These are phyloP conservation scores for Cenchrus purpureus DNA, from an alignment of 176 grass and related monocot species.

Conservation along the genomic window DNA sequence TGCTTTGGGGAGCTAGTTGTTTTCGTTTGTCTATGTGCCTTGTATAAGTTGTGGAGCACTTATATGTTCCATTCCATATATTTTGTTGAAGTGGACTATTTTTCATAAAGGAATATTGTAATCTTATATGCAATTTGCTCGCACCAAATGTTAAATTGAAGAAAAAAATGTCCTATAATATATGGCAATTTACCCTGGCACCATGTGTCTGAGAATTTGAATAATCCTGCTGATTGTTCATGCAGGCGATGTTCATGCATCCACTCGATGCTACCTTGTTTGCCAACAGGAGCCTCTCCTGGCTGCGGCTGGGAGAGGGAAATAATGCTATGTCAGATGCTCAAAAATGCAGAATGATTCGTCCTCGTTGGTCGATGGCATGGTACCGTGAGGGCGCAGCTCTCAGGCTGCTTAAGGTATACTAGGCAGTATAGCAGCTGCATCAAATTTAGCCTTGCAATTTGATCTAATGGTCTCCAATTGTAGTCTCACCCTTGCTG, in stretches of 20 bases:
- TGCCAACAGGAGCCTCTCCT: conserved; percentile 27
- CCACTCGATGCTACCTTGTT: conserved; percentile 23
- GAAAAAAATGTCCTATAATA: not conserved
- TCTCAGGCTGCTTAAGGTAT: not conserved
- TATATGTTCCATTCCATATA: not conserved
- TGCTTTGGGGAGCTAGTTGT: not conserved
- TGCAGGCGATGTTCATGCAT: not conserved
- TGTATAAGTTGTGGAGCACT: not conserved
- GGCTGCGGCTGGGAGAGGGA: not conserved
- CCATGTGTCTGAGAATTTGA: not conserved
- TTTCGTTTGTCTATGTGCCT: not conserved
- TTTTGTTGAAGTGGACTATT: too few species aligned
- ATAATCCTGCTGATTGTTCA: not conserved
- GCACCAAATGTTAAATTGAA: not conserved
- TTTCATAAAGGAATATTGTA: not conserved
- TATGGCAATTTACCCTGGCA: not conserved
- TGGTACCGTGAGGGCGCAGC: conserved; percentile 1
- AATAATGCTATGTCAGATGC: conserved; percentile 6
- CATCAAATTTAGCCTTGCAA: not conserved
- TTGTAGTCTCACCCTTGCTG: not conserved
- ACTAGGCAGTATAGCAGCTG: not conserved
- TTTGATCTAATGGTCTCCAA: not conserved
- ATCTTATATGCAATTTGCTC: not conserved
- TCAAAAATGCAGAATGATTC: conserved; percentile 10
- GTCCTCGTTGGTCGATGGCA: conserved; percentile 3